Evolutionary conservation across 23 red algal genomes (phyloP).

Genomic region (Gracilaria gracilis): DNA sequence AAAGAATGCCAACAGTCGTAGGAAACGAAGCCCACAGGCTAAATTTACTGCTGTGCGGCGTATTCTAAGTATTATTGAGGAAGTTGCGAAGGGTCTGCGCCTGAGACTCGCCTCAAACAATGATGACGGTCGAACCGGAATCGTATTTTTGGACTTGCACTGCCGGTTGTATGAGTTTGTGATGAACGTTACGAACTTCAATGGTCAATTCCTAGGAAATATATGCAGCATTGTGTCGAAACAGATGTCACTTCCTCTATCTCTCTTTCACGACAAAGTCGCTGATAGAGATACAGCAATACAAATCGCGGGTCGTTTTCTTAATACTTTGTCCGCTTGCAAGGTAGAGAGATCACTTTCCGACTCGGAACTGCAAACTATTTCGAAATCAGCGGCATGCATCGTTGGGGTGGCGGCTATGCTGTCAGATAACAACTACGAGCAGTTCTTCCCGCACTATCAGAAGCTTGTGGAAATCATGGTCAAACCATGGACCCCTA

Average conservation of each 20-base stretch:
- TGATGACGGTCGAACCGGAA: not conserved
- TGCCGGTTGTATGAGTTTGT: conserved; percentile 64
- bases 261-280: conserved; percentile 25
- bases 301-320: conserved; percentile 41
- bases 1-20: conserved; percentile 22
- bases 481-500: not conserved
- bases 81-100: conserved; percentile 24
- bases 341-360: not conserved
- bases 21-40: not conserved
- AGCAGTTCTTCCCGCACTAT: conserved; percentile 4
- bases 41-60: not conserved
- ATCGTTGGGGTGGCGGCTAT: conserved; percentile 7
- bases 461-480: conserved; percentile 30
- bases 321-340: not conserved
- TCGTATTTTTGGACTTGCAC: conserved; percentile 59
- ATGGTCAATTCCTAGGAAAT: conserved; percentile 26
- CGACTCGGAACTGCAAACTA: conserved; percentile 6
- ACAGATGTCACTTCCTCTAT: conserved; percentile 32
- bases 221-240: conserved; percentile 45
- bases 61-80: conserved; percentile 38
- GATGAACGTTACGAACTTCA: not conserved
- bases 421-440: conserved; percentile 10
- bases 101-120: conserved; percentile 3
- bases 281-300: conserved; percentile 34
- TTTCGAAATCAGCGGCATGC: conserved; percentile 37